Evolutionary conservation across 257 asterid species (phyloP).

Genomic region (Gentiana macrophylla): DNA sequence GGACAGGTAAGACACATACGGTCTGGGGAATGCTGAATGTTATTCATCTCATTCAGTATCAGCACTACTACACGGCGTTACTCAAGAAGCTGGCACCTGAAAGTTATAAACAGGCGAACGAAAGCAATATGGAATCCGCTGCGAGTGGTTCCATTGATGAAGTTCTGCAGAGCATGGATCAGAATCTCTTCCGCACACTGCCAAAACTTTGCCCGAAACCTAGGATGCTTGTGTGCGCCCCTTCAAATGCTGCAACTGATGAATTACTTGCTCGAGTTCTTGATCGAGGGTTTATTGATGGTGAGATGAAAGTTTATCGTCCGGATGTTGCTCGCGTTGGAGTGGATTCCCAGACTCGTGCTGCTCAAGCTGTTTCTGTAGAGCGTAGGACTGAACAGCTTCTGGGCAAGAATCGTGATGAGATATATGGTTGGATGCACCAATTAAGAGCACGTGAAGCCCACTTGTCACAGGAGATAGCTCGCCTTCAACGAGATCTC

Average conservation of each 20-base stretch:
- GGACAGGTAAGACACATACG: slow-evolving; percentile 97
- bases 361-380: slow-evolving; percentile 98
- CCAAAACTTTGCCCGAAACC: slow-evolving; percentile 99
- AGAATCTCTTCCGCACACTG: slow-evolving; percentile 87
- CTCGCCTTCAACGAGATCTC: slow-evolving; percentile 82
- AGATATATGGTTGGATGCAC: slow-evolving; percentile 84
- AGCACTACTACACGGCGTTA: slow-evolving; percentile 93
- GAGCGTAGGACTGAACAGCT: slow-evolving; percentile 95
- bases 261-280: slow-evolving; percentile 95
- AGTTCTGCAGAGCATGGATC: slow-evolving; percentile 98
- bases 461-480: slow-evolving; percentile 80
- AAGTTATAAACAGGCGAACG: slow-evolving; percentile 85
- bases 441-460: slow-evolving; percentile 62
- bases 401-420: slow-evolving; percentile 72
- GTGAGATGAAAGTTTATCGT: slow-evolving; percentile 95
- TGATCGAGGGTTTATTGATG: slow-evolving; percentile 97
- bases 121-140: slow-evolving; percentile 57
- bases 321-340: slow-evolving; percentile 99
- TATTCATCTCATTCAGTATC: slow-evolving; percentile 98
- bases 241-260: slow-evolving; percentile 98
- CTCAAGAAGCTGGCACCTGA: slow-evolving; percentile 97
- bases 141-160: slow-evolving; percentile 92
- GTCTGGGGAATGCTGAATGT: slow-evolving; percentile 99
- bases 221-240: slow-evolving; percentile 99
- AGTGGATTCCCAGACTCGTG: slow-evolving; percentile 95